Evolutionary conservation across 2,329 filamentous ascomycete genomes (phyloP).

Genomic region (Fusarium pseudocircinatum): DNA sequence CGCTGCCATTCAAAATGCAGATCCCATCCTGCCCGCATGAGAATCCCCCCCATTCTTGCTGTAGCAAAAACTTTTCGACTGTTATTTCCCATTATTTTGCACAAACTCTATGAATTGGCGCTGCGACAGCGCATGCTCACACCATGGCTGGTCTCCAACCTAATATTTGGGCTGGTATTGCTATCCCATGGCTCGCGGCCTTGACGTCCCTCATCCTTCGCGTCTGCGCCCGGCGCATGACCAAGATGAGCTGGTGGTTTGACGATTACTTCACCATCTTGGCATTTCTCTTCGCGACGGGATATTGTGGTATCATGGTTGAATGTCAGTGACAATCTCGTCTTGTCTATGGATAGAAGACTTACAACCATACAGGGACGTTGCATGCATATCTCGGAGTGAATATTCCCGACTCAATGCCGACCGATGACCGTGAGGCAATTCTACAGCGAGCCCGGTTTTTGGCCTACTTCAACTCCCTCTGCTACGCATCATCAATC

Average conservation of each 20-base stretch:
- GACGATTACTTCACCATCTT: constrained; percentile 36
- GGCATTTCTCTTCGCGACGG: constrained; percentile 34
- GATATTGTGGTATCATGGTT: constrained; percentile 31
- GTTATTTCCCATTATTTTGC: neutral
- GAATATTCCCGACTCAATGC: constrained; percentile 20
- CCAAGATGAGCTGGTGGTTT: constrained; percentile 35
- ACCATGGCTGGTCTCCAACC: constrained; percentile 37
- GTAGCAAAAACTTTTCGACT: neutral
- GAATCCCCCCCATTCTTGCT: neutral
- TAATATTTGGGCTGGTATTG: constrained; percentile 31
- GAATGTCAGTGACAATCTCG: constrained; percentile 11
- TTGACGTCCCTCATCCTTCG: constrained; percentile 26
- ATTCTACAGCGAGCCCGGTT: constrained; percentile 28
- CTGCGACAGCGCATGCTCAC: neutral
- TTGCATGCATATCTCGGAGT: constrained; percentile 31
- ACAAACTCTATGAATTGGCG: neutral
- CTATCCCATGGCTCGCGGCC: constrained; percentile 39
- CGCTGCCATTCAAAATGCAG: neutral
- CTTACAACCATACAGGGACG: constrained; percentile 25
- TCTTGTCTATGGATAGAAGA: neutral
- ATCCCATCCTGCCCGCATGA: neutral
- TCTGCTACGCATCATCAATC: constrained; percentile 41
- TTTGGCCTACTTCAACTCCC: constrained; percentile 22
- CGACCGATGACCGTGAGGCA: neutral
- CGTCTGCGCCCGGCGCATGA: constrained; percentile 34